phyloP scores from a whole-genome alignment of 2,329 filamentous ascomycete species.

The Xylariaceae sp. region DNA sequence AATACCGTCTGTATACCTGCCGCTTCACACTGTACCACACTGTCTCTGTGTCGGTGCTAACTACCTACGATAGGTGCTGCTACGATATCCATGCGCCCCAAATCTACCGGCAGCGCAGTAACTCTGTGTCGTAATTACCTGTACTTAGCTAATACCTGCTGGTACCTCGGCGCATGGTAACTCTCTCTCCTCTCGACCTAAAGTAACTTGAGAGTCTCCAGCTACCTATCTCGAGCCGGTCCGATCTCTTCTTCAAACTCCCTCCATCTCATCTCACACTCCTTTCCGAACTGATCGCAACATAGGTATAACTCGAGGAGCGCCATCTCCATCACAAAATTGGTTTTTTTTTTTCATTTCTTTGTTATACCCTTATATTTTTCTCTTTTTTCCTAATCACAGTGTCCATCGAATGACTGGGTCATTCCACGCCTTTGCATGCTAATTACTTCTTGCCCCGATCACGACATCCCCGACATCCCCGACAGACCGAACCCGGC shows the following conservation, averaged over 20 bases:
- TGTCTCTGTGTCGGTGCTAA: no score
- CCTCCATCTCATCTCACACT: slow-evolving; percentile 1
- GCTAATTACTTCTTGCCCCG: neutral
- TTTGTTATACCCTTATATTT: neutral
- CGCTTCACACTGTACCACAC: no score
- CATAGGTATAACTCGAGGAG: neutral
- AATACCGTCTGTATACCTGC: no score
- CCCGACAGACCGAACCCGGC: neutral
- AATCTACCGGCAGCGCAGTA: no score
- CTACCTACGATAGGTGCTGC: no score
- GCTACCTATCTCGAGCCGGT: slow-evolving; percentile 1
- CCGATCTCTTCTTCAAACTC: neutral
- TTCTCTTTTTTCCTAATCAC: slow-evolving; percentile 1
- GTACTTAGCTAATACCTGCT: no score
- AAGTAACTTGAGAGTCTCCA: neutral
- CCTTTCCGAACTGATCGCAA: neutral
- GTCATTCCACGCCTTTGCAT: slow-evolving; percentile 8
- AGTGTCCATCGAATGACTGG: slow-evolving; percentile 1
- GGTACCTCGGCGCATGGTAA: no score
- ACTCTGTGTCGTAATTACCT: no score
- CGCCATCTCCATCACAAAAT: neutral
- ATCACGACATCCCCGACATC: neutral
- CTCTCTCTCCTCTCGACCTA: no score
- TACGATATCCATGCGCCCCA: no score
- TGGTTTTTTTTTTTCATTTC: neutral